Conservation (phyloP, 2,329 filamentous ascomycete genomes). For the Chaetomiaceae sp. region DNA sequence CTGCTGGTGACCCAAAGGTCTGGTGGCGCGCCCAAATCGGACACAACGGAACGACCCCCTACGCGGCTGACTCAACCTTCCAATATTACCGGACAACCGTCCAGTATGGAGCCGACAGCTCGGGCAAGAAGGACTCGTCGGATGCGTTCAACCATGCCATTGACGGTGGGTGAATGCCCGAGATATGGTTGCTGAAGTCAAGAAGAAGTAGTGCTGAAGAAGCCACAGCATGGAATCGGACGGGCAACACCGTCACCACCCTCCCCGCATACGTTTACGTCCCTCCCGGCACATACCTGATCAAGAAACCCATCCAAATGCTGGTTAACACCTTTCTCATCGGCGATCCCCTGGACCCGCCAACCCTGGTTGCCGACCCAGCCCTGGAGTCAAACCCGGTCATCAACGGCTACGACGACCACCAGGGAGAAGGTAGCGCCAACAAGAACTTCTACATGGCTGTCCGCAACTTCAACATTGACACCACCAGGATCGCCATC, state of each 20-base stretch:
- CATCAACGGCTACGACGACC: conserved; percentile 26
- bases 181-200: neutral
- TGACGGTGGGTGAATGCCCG: conserved; percentile 7
- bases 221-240: conserved; percentile 24
- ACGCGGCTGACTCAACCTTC: conserved; percentile 24
- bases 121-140: conserved; percentile 26
- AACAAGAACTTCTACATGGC: conserved; percentile 35
- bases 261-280: conserved; percentile 29
- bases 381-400: conserved; percentile 18
- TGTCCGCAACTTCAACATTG: conserved; percentile 30
- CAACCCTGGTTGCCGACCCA: conserved; percentile 28
- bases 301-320: conserved; percentile 29
- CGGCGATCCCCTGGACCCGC: conserved; percentile 29
- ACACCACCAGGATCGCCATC: conserved; percentile 25
- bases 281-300: conserved; percentile 30
- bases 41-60: conserved; percentile 28
- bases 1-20: conserved; percentile 5
- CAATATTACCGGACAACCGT: conserved; percentile 28
- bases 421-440: conserved; percentile 26
- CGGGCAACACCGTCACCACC: conserved; percentile 28
- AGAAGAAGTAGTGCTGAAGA: neutral
- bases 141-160: conserved; percentile 29
- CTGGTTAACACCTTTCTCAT: conserved; percentile 31
- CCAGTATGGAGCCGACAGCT: conserved; percentile 28
- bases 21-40: conserved; percentile 29